phyloP scores from a whole-genome alignment of 352 stramenopile species.

The Pseudoperonospora humuli region DNA sequence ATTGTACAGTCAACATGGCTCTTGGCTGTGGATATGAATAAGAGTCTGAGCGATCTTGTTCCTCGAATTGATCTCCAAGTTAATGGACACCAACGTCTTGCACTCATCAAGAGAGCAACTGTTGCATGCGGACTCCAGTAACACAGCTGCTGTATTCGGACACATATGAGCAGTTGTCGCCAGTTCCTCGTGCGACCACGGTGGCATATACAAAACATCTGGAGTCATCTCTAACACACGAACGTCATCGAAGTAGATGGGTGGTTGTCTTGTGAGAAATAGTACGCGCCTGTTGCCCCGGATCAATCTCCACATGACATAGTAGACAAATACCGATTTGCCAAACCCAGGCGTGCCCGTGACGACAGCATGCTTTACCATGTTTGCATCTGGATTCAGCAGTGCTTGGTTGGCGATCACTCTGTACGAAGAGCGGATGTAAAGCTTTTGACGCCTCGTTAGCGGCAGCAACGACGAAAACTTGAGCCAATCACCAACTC shows the following conservation, averaged over 20 bases:
- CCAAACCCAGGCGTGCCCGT: slow-evolving; percentile 25
- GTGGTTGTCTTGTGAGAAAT: slow-evolving; percentile 2
- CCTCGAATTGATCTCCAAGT: slow-evolving; percentile 22
- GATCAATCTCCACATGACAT: slow-evolving; percentile 31
- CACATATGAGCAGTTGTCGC: neutral
- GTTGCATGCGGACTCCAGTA: slow-evolving; percentile 15
- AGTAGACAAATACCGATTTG: slow-evolving; percentile 32
- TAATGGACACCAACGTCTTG: slow-evolving; percentile 21
- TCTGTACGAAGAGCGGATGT: slow-evolving; percentile 24
- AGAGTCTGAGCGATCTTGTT: slow-evolving; percentile 25
- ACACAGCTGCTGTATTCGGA: neutral
- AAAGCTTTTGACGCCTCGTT: slow-evolving; percentile 14
- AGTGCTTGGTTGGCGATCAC: slow-evolving; percentile 18
- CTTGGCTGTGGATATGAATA: slow-evolving; percentile 30
- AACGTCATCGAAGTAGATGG: slow-evolving; percentile 25
- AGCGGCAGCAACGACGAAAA: slow-evolving; percentile 22
- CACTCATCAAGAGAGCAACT: slow-evolving; percentile 28
- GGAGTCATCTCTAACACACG: neutral
- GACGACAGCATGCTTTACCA: slow-evolving; percentile 23
- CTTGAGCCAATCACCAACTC: slow-evolving; percentile 20
- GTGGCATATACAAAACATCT: neutral
- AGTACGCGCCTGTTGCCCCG: slow-evolving; percentile 23
- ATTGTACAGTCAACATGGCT: slow-evolving; percentile 17
- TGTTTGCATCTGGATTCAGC: slow-evolving; percentile 10
- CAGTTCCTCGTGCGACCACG: neutral